Base-by-base conservation (phyloP, 1,139 yeast species). In the Nadsonia starkeyi-henricii region DNA sequence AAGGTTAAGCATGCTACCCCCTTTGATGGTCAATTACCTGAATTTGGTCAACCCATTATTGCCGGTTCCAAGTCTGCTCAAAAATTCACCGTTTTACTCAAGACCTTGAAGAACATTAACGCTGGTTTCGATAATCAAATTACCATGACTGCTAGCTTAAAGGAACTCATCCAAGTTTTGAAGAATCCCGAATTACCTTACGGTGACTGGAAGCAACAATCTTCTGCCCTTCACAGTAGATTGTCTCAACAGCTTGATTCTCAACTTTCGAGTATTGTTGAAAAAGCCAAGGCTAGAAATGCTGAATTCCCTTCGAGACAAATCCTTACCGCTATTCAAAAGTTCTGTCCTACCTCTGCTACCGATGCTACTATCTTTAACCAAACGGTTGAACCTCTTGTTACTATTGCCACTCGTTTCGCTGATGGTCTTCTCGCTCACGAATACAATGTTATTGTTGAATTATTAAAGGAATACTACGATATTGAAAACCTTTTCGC, bases 1-100 rank as follows among this genome's bases (percentile, higher is more conserved):
- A 88, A 86, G 70, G 98, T 91, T 49, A 91, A 91, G 66, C 98
- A 89, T 62, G 98, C 99, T 46, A 71, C 81, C 64, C 96, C 97
- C 46, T 91, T 77, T 61, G 96, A 88, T 66, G 97, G 96, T 47
- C 88, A 94, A 60, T 72, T 93, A 56, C 97, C 96, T 20, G 85
- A 81, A 37, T 71, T 81, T 57, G 97, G 97, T 50, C 74, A 84
- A 39, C 95, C 97, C 54, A 75, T 72, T 53, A 73, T 86, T 53
- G 77, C 75, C 62, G 97, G 98, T 59, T 76, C 83, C 51, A 89
- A 85, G 67, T 84, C 94, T 49, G 81, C 78, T 52, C 86, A 89
- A 68, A 77, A 76, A 58, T 89, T 80, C 71, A 72, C 74, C 52
- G 70, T 75, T 46, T 67, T 78, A 56, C 66, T 79, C 45, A 64